Evolutionary conservation across 2,329 filamentous ascomycete genomes (phyloP), one percentile per base, ranked within the genome.

Genomic region (Chaetomium strumarium): DNA sequence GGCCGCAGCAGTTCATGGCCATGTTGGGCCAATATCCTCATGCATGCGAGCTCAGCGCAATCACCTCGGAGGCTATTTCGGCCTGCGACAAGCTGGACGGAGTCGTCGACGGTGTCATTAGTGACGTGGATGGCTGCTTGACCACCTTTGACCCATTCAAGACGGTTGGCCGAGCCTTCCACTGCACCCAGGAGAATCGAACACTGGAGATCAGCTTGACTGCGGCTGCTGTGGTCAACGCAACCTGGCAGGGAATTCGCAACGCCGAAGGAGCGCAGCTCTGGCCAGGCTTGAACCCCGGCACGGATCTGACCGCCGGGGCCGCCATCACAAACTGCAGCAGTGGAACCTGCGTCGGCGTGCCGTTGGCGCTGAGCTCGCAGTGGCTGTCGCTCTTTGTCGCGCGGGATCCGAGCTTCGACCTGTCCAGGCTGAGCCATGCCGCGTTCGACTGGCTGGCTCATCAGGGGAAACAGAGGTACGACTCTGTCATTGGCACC

Each of bases 41-140:
- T 16, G 54, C 49, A 1, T 68, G 67, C 42, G 68, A 73, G 56
- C 65, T 75, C 52, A 66, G 5, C 55, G 66, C 43, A 65, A 75
- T 61, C 64, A 56, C 51, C 2, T 43, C 51, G 1, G 67, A 63
- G 1, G 73, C 75, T 49, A 62, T 75, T n/a, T 40, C 68, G 43
- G 64, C 60, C 13, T 77, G 75, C 55, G 75, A 78, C 56, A 60
- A 49, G 1, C 65, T 71, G 34, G 75, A 77, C 52, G 71, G 72
- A 1, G 57, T 75, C 2, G 54, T 62, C 2, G 74, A 79, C 60
- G 70, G 66, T 42, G 68, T 78, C 47, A 67, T 78, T 24, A 63
- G 65, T 13, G 64, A 72, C 38, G 66, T 69, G 0, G 62, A 63
- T 12, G 53, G 58, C 8, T 78, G 75, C 58, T 42, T 49, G 9